Conservation (phyloP, 257 asterid species). For the Solanum piurae region DNA sequence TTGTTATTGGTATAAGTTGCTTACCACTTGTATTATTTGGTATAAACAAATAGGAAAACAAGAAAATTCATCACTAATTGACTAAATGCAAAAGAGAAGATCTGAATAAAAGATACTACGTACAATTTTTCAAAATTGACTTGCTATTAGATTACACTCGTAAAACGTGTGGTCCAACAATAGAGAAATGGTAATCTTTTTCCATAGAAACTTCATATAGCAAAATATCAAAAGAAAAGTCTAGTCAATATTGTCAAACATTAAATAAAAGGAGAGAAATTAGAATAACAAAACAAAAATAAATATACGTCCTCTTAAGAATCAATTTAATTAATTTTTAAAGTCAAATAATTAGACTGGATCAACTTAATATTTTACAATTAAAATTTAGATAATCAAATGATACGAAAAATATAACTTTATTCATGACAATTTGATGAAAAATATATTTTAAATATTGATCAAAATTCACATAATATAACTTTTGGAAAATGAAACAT, state of each 20-base stretch:
- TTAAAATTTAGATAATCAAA: background rate
- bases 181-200: background rate
- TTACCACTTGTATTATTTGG: background rate
- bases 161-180: background rate
- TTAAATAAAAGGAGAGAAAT: background rate
- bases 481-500: background rate
- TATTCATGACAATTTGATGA: background rate
- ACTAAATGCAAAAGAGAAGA: background rate
- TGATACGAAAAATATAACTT: background rate
- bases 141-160: background rate
- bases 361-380: background rate
- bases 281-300: background rate
- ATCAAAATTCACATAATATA: background rate
- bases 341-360: background rate
- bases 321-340: background rate
- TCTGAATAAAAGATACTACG: background rate
- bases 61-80: background rate
- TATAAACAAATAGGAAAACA: background rate
- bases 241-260: background rate
- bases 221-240: background rate
- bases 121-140: background rate
- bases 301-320: background rate
- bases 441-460: background rate
- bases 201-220: background rate
- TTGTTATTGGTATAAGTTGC: background rate